Base-by-base conservation (phyloP, 2,329 filamentous ascomycete genomes). In the Claviceps paspali region DNA sequence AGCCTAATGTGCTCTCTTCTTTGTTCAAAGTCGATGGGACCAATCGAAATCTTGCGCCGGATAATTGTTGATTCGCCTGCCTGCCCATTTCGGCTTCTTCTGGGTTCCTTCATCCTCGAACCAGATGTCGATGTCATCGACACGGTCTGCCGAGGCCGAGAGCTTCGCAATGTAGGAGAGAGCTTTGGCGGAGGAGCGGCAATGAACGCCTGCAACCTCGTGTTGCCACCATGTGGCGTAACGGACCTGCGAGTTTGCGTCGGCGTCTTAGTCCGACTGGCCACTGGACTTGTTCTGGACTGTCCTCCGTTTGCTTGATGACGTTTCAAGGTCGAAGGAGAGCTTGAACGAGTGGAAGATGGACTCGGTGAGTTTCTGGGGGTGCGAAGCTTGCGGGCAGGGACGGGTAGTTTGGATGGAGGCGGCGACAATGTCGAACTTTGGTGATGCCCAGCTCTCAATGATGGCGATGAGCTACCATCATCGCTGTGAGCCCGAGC, bases 11-110 rank as follows among this genome's bases (percentile, higher is more conserved):
- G 76, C 51, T 85, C 79, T 47, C 86, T 71, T 35, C 84, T 73
- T 46, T 83, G 82, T 41, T 81, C 84, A 53, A 92, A 91, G 56
- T 94, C 83, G 36, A 92, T 82, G 41, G 80, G 79, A 1, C 79
- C 79, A 41, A 87, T 62, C 2, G 71, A 70, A 36, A 74, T 63
- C 49, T 74, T 75, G 30, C 67, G 64, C 40, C 68, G 62, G 23
- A 62, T 54, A 5, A 54, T 42, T 5, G 57, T 47, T 22, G 52
- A 48, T 36, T 67, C 65, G 27, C 57, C 56, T 11, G 58, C 47
- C 47, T 51, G 60, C 38, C 49, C 46, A 43, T 19, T 51, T 41
- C 18, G 41, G 33, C 56, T 57, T 35, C 55, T 65, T 41, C 81
- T 79, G 4, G 69, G 64, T 34, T 73, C 69, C 52, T 70, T 79